Conservation (phyloP, 73 alveolate genomes). For the Tetrahymena elliotti region DNA sequence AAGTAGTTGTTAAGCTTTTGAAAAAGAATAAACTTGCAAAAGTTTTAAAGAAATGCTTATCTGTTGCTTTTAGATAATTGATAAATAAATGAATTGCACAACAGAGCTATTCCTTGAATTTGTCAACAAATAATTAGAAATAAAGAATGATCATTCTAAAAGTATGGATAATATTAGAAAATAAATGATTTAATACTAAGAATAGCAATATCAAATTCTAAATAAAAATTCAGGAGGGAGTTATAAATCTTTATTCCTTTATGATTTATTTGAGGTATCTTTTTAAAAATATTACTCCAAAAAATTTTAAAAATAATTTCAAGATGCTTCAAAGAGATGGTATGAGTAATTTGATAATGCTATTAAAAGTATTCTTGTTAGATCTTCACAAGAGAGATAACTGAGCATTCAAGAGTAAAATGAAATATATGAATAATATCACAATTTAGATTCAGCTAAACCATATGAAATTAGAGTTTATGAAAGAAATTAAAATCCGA, state of each 20-base stretch:
- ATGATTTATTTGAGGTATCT: no score
- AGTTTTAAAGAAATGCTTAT: background rate
- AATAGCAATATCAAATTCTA: no score
- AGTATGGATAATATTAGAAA: background rate
- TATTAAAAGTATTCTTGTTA: no score
- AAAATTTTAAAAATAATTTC: no score
- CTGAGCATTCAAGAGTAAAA: no score
- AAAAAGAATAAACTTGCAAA: background rate
- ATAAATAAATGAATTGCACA: background rate
- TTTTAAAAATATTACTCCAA: background rate
- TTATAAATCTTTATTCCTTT: background rate
- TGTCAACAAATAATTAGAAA: background rate
- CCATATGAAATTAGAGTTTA: no score
- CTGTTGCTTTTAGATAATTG: background rate
- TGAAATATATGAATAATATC: no score
- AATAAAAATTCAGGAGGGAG: background rate
- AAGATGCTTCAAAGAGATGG: background rate
- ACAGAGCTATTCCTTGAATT: background rate
- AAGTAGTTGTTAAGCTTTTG: background rate
- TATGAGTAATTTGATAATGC: no score
- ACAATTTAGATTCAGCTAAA: no score
- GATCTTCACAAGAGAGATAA: no score
- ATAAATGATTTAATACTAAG: background rate
- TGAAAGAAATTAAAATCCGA: no score
- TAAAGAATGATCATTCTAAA: background rate